Conservation (phyloP, 208 protist species). For the Crithidia expoeki region DNA sequence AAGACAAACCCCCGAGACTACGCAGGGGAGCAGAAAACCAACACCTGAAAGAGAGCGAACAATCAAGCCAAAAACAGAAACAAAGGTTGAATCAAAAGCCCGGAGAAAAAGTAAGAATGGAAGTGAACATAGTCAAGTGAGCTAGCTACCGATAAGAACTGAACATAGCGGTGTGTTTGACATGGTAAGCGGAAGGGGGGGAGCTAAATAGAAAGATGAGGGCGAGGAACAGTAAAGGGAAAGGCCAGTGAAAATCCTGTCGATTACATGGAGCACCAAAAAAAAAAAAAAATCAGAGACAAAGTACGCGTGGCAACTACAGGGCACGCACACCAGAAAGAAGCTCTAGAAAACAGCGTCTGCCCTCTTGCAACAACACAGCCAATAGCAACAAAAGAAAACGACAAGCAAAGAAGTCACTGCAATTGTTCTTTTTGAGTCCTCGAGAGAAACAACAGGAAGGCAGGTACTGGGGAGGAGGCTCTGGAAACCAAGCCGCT, state of each 20-base stretch:
- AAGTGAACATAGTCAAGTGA: background rate
- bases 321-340: too few relatives aligned
- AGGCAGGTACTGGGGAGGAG: too few relatives aligned
- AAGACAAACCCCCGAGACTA: background rate
- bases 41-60: background rate
- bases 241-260: background rate
- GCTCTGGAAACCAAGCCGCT: too few relatives aligned
- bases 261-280: background rate
- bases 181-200: background rate
- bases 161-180: background rate
- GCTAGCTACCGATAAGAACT: background rate
- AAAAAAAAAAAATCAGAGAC: background rate
- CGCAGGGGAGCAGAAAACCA: background rate
- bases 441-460: too few relatives aligned
- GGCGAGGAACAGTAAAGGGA: background rate
- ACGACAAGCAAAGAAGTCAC: too few relatives aligned
- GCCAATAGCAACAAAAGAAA: too few relatives aligned
- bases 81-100: background rate
- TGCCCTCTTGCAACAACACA: too few relatives aligned
- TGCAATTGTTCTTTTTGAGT: too few relatives aligned
- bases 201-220: background rate
- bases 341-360: slow-evolving; percentile 1
- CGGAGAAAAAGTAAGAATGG: background rate
- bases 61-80: background rate
- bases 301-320: too few relatives aligned